These are phyloP conservation scores for Peronosclerospora sorghi DNA, from an alignment of 352 stramenopile species.

Conservation along the genomic window DNA sequence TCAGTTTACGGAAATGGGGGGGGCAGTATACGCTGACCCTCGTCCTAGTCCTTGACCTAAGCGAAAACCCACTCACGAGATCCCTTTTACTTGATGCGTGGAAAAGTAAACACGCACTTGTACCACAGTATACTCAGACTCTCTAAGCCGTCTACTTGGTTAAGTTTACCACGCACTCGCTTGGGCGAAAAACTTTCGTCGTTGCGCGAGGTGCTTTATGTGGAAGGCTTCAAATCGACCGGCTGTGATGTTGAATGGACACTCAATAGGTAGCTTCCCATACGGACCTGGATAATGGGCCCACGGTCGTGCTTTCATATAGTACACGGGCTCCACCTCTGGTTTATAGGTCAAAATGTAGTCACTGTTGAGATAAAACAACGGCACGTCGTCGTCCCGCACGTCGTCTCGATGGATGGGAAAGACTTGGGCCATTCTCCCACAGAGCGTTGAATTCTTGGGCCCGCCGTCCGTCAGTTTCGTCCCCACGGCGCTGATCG, in stretches of 20 bases:
- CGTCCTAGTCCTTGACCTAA: too few relatives aligned
- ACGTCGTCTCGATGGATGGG: slow-evolving; percentile 20
- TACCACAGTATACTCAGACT: too few relatives aligned
- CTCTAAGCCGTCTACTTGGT: too few relatives aligned
- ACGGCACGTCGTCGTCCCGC: slow-evolving; percentile 15
- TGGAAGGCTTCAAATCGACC: slow-evolving; percentile 20
- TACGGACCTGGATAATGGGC: slow-evolving; percentile 28
- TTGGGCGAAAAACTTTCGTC: slow-evolving; percentile 23
- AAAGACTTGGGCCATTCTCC: slow-evolving; percentile 40
- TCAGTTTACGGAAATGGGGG: too few relatives aligned
- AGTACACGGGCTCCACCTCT: slow-evolving; percentile 26
- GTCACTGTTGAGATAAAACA: slow-evolving; percentile 56
- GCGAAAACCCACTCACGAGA: too few relatives aligned
- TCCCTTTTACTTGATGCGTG: too few relatives aligned
- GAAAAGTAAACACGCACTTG: too few relatives aligned
- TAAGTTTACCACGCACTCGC: slow-evolving; percentile 15
- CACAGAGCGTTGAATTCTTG: slow-evolving; percentile 33
- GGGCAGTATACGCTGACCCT: too few relatives aligned
- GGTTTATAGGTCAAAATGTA: slow-evolving; percentile 27
- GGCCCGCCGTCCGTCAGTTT: slow-evolving; percentile 14
- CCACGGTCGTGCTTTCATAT: slow-evolving; percentile 27
- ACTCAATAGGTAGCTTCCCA: slow-evolving; percentile 24
- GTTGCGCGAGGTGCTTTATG: slow-evolving; percentile 18
- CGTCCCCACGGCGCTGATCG: slow-evolving; percentile 31
- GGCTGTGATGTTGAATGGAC: slow-evolving; percentile 31